Evolutionary conservation across 116 monocot species (phyloP).

Genomic region (Trichopus zeylanicus): DNA sequence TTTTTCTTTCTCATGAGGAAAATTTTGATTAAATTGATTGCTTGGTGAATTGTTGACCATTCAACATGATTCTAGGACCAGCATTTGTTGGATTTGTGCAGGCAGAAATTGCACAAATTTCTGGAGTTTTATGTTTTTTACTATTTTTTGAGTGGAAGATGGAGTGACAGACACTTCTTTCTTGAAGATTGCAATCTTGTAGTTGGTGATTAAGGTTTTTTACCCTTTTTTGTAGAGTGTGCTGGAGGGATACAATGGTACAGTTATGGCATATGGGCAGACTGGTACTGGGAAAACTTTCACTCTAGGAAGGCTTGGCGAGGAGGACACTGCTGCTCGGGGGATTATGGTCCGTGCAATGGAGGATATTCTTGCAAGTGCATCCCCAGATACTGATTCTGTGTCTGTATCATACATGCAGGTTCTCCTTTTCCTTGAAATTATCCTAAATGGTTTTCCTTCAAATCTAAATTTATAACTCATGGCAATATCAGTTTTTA

Average conservation of each 20-base stretch:
- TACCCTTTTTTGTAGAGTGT: slow-evolving; percentile 72
- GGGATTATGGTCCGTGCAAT: slow-evolving; percentile 99
- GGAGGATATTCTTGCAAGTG: slow-evolving; percentile 87
- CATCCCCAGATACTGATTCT: slow-evolving; percentile 57
- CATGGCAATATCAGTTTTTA: no score
- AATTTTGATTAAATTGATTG: no score
- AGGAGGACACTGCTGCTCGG: slow-evolving; percentile 76
- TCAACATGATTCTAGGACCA: no score
- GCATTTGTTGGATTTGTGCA: no score
- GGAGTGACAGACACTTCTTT: no score
- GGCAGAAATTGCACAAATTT: no score
- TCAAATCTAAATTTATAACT: no score
- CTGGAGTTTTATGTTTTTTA: neutral
- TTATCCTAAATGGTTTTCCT: neutral
- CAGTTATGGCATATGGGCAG: slow-evolving; percentile 99
- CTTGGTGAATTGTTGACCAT: no score
- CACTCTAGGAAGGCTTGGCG: slow-evolving; percentile 89
- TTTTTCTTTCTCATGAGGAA: no score
- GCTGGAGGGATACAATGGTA: slow-evolving; percentile 97
- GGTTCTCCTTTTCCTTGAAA: slow-evolving; percentile 26
- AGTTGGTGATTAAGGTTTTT: slow-evolving; percentile 2
- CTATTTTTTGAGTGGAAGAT: no score
- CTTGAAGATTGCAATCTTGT: neutral
- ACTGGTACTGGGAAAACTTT: slow-evolving; percentile 98
- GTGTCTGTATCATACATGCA: slow-evolving; percentile 88